Evolutionary conservation across 2,329 filamentous ascomycete genomes (phyloP), one percentile per base, ranked within the genome.

Genomic region (Scopulariopsis brevicaulis): DNA sequence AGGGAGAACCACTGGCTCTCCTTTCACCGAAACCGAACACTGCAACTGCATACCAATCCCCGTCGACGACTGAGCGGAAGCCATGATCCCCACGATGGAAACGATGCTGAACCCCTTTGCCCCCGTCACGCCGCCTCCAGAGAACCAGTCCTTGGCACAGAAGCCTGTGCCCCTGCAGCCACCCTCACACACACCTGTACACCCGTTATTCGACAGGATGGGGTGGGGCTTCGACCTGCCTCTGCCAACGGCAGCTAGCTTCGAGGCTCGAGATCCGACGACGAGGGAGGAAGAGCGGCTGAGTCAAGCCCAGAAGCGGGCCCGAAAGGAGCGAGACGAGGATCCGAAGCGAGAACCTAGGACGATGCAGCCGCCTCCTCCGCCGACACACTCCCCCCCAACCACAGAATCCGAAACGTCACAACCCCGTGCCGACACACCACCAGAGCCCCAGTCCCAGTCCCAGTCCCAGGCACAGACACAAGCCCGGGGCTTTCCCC

Each of bases 111-210:
- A 67, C 57, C 59, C 68, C 57, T 67, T 71, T 32, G 65, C 69
- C 15, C 71, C 71, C 46, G 67, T 73, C 53, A 73, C 72, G 7
- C 72, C 71, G 55, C 71, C 72, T 7, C 71, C 71, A 37, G 72
- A 74, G 40, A 67, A 70, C 57, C 67, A 68, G 43, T 64, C 66
- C 4, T 73, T 74, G 48, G 50, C 52, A 25, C 56, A 58, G 28
- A 60, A 59, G 24, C 54, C 51, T 12, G 40, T 53, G 57, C 60
- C 60, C 46, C 55, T 62, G 46, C 59, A 61, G 22, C 57, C 60
- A 15, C 58, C 60, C 40, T 56, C 58, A 18, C 40, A 56, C 2
- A 60, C 55, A 37, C 59, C 60, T 64, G 50, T 28, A 48, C 24
- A 18, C n/a, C 55, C 53, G 18, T 32, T 63, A 2, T 14, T 50